Evolutionary conservation across 805 yeast species (phyloP).

Genomic region (Cephaloascus albidus): DNA sequence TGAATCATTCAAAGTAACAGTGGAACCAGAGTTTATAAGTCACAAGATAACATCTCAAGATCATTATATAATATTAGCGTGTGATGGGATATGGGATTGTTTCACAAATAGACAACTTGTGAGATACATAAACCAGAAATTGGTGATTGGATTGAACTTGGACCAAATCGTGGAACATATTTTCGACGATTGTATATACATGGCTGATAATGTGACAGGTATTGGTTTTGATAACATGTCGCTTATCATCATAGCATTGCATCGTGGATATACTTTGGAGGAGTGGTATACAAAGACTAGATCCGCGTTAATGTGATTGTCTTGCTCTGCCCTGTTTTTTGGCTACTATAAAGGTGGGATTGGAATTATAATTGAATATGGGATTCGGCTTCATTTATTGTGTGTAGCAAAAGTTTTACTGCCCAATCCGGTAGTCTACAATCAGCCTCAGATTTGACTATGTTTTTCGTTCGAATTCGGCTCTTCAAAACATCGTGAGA

Average conservation of each 20-base stretch:
- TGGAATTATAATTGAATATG: too few relatives aligned
- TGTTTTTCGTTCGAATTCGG: too few relatives aligned
- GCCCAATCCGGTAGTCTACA: too few relatives aligned
- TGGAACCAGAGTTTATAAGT: conserved; percentile 30
- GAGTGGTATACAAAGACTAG: conserved; percentile 52
- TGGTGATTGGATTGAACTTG: conserved; percentile 47
- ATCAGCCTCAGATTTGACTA: too few relatives aligned
- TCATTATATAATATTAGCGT: conserved; percentile 31
- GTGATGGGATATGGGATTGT: conserved; percentile 41
- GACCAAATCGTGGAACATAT: conserved; percentile 51
- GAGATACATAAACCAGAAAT: conserved; percentile 43
- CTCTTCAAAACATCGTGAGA: too few relatives aligned
- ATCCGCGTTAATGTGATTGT: too few relatives aligned
- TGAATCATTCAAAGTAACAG: conserved; percentile 31
- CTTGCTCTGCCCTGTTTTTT: too few relatives aligned
- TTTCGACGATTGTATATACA: conserved; percentile 55
- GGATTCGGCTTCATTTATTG: too few relatives aligned
- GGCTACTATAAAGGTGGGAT: too few relatives aligned
- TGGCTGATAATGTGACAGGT: conserved; percentile 69
- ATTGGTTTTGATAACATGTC: conserved; percentile 83
- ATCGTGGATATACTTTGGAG: conserved; percentile 32
- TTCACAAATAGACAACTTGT: conserved; percentile 46
- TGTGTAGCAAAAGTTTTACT: too few relatives aligned
- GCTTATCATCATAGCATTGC: conserved; percentile 55
- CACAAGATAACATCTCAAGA: conserved; percentile 18